Evolutionary conservation across 345 rosid genomes (phyloP), one percentile per base, ranked within the genome.

Genomic region (Eucalyptus regnans): DNA sequence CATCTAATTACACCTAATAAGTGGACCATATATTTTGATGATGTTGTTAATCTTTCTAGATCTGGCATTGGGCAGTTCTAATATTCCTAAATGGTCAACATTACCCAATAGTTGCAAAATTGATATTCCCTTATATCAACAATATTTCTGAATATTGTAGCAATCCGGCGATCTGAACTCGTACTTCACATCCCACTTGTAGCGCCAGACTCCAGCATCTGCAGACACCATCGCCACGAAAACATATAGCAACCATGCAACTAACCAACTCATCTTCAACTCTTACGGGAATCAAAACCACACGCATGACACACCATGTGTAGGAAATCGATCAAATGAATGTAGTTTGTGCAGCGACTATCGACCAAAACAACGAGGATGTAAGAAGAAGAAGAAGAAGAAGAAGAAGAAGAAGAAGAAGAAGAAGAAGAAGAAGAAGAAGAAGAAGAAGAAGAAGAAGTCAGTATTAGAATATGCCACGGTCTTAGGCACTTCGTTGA

Each of bases 111-210:
- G 37, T 37, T 37, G 37, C 37, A 37, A 37, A 37, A 37, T 37
- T 37, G 37, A 3, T 37, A 37, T 37, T 37, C 37, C 37, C 37
- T 37, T 37, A 37, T 37, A 37, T 37, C 37, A 37, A 37, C 37
- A 37, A 37, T 37, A 37, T 37, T 37, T 37, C 37, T 37, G 37
- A 37, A 37, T 37, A 37, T 2, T 91, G 46, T 88, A 90, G 90
- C 97, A 95, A 66, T 97, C 96, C 7, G 95, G 98, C 18, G 97
- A 93, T 56, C 80, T 96, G 91, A 90, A 96, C 87, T 94, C 95
- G 76, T 96, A 94, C 93, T 95, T 95, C 88, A 95, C 93, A 29
- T 95, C 97, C 96, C 97, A 96, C 89, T 90, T 94, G 80, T 90
- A 92, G 9, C 86, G 91, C 17, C 94, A 91, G 52, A 94, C 90